phyloP scores from a whole-genome alignment of 495 filamentous ascomycete species.

The Podospora pseudocomata region DNA sequence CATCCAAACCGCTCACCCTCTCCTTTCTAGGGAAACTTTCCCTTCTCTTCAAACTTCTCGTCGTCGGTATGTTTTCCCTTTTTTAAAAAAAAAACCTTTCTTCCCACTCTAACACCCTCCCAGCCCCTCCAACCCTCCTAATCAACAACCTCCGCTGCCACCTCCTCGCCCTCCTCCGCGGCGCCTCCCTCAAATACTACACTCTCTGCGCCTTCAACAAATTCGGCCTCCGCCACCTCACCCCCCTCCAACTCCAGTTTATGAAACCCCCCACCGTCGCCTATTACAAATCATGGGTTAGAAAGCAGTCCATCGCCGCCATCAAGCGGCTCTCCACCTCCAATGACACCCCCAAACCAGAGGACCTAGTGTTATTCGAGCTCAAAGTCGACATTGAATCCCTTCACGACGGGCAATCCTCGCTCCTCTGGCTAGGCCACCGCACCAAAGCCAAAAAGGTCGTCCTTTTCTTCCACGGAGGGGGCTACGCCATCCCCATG shows the following conservation, averaged over 20 bases:
- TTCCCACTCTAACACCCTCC: not conserved
- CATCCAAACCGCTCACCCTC: slow-evolving; percentile 4
- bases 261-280: slow-evolving; percentile 11
- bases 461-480: slow-evolving; percentile 37
- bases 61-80: slow-evolving; percentile 11
- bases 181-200: slow-evolving; percentile 20
- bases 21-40: slow-evolving; percentile 7
- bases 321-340: slow-evolving; percentile 6
- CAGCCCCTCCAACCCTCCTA: slow-evolving; percentile 18
- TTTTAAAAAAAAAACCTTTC: not conserved
- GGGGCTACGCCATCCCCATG: slow-evolving; percentile 29
- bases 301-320: slow-evolving; percentile 5
- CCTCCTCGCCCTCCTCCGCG: slow-evolving; percentile 18
- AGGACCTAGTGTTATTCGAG: not conserved
- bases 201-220: slow-evolving; percentile 20
- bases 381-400: slow-evolving; percentile 16
- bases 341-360: not conserved
- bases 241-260: slow-evolving; percentile 20
- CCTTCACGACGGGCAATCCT: slow-evolving; percentile 21
- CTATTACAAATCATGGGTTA: slow-evolving; percentile 21
- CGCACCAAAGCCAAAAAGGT: slow-evolving; percentile 29
- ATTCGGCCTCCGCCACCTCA: slow-evolving; percentile 19
- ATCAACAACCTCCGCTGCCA: slow-evolving; percentile 23
- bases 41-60: slow-evolving; percentile 16
- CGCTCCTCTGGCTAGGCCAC: slow-evolving; percentile 34